phyloP scores from a whole-genome alignment of 2,329 filamentous ascomycete genomes.

The Mycosphaerelloides madeirae region DNA sequence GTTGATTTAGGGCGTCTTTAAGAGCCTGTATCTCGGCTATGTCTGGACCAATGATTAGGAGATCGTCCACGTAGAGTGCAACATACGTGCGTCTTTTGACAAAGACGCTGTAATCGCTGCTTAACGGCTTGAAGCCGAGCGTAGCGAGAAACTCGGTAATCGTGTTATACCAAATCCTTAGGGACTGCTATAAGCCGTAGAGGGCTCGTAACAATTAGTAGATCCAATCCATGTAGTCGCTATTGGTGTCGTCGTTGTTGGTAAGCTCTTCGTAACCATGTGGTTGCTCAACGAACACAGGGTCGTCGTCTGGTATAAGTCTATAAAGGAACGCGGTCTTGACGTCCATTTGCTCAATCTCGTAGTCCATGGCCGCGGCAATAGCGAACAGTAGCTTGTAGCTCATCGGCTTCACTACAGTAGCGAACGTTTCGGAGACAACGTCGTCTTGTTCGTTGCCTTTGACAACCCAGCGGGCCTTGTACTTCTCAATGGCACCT shows the following conservation, averaged over 20 bases:
- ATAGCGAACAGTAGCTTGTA: constrained; percentile 29
- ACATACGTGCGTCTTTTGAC: constrained; percentile 4
- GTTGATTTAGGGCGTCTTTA: constrained; percentile 1
- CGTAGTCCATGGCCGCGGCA: constrained; percentile 15
- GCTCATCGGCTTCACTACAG: constrained; percentile 10
- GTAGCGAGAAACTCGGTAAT: constrained; percentile 1
- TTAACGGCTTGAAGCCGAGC: background rate
- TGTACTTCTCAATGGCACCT: too few species aligned
- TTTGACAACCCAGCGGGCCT: constrained; percentile 26
- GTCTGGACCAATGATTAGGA: constrained; percentile 8
- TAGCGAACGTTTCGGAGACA: constrained; percentile 27
- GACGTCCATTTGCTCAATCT: constrained; percentile 32
- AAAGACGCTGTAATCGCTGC: constrained; percentile 7
- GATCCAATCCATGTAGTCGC: too few species aligned
- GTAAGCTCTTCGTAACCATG: too few species aligned
- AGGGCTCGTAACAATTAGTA: too few species aligned
- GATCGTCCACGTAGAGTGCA: constrained; percentile 11
- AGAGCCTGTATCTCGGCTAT: constrained; percentile 3
- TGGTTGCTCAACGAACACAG: too few species aligned
- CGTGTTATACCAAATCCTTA: constrained; percentile 4
- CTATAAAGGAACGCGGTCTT: too few species aligned
- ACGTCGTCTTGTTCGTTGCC: constrained; percentile 27
- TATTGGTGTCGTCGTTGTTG: too few species aligned
- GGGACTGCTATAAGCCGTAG: constrained; percentile 10
- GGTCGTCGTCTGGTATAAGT: too few species aligned